Evolutionary conservation across 345 rosid species (phyloP), one percentile per base, ranked within the genome.

Genomic region (Kandelia obovata): DNA sequence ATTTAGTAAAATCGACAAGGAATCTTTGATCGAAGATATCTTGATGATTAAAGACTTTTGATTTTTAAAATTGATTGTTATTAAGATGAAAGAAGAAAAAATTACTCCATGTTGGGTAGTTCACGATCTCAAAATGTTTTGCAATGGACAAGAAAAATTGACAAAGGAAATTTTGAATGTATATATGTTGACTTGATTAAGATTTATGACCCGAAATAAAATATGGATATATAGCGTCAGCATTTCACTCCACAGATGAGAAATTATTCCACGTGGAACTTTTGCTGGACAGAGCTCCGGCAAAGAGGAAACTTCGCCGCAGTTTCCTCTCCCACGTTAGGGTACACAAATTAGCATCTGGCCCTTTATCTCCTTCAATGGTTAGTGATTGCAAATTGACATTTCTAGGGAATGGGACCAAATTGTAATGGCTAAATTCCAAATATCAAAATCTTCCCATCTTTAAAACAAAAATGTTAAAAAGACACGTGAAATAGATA

Each of bases 271-370:
- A 31, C 31, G 21, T 28, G 20, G n/a, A 31, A 31, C 62, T 21
- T n/a, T 52, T 31, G 31, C 35, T 25, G 61, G 51, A 53, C 15
- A 37, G 9, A 23, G 49, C 60, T 66, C 69, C 69, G 23, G 53
- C 16, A 35, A 4, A 8, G 17, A 35, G 70, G 70, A 66, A 66
- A 4, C 17, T 53, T 66, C 70, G 35, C 52, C 13, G 70, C 58
- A 55, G 61, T 34, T 66, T 66, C 70, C 8, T 53, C 53, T 37
- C 47, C 35, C 58, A 31, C 10, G 21, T 53, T 1, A 21, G 1
- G 13, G 34, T 4, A 55, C 61, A 35, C 61, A 53, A 20, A n/a
- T 61, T 16, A 19, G 39, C 19, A 59, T 31, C 1, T 31, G 21
- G 23, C 7, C 35, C 34, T 17, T 59, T 17, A 31, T 59, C 63